Base-by-base conservation (phyloP, 2,329 filamentous ascomycete genomes). In the Hypoxylon sp. region DNA sequence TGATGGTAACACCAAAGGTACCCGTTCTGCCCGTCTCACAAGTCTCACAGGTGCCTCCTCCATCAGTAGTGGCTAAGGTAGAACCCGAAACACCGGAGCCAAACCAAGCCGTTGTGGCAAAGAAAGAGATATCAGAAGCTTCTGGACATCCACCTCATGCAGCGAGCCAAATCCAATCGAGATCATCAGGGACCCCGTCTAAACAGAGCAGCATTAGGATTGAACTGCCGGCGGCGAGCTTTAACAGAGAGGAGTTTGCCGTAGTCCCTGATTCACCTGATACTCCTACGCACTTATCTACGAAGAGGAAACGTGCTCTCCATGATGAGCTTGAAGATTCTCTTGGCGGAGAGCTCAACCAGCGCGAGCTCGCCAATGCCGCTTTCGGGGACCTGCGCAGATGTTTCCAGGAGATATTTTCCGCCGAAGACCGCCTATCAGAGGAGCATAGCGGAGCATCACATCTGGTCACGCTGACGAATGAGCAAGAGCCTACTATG, bases 321-420 rank as follows among this genome's bases (percentile, higher is more conserved):
- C 77, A 80, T 19, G 81, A 85, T 52, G 84, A 82, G 6, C 83
- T 86, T 11, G 85, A 87, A 59, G 87, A 86, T 52, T 78, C 87
- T 2, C 81, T 90, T 19, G 83, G 87, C 14, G 79, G 90, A 46
- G 88, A 87, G 43, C 82, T 93, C 2, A 93, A 96, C 74, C 92
- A 97, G 77, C 90, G 91, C 53, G 90, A 96, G 72, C 90, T 94
- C 73, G 91, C 91, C 3, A 90, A 97, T 71, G 85, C 88, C 9
- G 91, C 92, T 45, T 84, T 94, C 47, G 82, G 90, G 56, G 88
- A 90, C 58, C 81, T 99, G 11, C 87, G 91, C 60, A 85, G 86
- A 37, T 85, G 94, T 50, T 82, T 96, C 2, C 83, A 88, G 56
- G 88, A 90, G 23, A 85, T 97, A 14, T 93, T 94, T 70, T 87